Conservation (phyloP, 176 grass and related monocot species). For the Ensete glaucum region DNA sequence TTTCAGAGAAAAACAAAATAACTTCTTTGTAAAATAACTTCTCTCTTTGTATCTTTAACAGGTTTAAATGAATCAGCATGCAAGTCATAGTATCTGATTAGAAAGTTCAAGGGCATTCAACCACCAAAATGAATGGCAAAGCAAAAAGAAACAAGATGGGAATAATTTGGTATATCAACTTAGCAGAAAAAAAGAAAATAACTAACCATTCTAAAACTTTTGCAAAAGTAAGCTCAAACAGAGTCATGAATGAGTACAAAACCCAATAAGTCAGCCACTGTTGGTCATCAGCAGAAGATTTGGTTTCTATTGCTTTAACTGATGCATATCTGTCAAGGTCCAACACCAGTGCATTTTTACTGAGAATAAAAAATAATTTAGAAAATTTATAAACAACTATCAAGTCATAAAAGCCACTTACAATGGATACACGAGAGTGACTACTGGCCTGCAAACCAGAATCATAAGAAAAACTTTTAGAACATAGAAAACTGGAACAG, state of each 20-base stretch:
- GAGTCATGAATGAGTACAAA: slow-evolving; percentile 90
- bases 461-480: background rate
- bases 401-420: slow-evolving; percentile 37
- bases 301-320: slow-evolving; percentile 94
- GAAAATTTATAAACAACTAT: background rate
- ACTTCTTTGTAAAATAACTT: too few relatives aligned
- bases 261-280: slow-evolving; percentile 99
- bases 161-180: background rate
- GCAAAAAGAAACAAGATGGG: background rate
- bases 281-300: slow-evolving; percentile 85
- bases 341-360: slow-evolving; percentile 11
- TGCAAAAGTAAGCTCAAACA: slow-evolving; percentile 92
- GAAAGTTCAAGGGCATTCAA: background rate
- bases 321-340: slow-evolving; percentile 71
- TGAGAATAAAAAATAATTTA: background rate
- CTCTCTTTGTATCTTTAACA: background rate
- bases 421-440: slow-evolving; percentile 94
- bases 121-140: background rate
- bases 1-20: background rate
- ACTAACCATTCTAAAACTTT: slow-evolving; percentile 72
- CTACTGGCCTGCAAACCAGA: slow-evolving; percentile 53
- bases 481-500: background rate
- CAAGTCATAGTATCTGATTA: background rate
- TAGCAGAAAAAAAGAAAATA: slow-evolving; percentile 1
- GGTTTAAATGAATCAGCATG: background rate